Evolutionary conservation across 176 grass and related monocot species (phyloP).

Genomic region (Bromus sterilis): DNA sequence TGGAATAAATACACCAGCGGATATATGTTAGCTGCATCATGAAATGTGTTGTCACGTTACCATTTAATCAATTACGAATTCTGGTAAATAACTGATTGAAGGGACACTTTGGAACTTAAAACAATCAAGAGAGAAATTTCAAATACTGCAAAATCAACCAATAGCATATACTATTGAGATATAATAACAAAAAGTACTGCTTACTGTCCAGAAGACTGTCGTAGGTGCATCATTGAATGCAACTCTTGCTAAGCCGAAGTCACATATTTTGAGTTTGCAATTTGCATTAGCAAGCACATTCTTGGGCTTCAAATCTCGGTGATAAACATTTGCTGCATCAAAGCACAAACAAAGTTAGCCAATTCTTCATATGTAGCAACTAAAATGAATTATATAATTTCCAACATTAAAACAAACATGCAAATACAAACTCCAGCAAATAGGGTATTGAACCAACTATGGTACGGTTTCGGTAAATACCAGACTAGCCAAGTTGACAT

Average conservation of each 20-base stretch:
- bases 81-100: not conserved
- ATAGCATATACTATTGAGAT: not conserved
- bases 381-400: not conserved
- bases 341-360: not conserved
- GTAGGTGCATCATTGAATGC: conserved; percentile 37
- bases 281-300: conserved; percentile 42
- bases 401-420: not conserved
- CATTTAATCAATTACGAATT: not conserved
- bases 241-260: conserved; percentile 40
- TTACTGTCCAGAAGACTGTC: conserved; percentile 44
- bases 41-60: not conserved
- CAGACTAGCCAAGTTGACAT: not conserved
- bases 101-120: not conserved
- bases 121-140: not conserved
- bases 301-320: conserved; percentile 42
- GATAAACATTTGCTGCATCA: conserved; percentile 39
- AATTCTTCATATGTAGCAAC: conserved; percentile 3
- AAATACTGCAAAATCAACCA: not conserved
- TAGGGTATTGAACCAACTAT: not conserved
- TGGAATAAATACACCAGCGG: not conserved
- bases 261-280: conserved; percentile 43
- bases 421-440: not conserved
- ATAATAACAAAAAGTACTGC: not conserved
- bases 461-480: not conserved
- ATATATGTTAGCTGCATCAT: not conserved